These are phyloP conservation scores for Colletotrichum ledebouriae DNA, from an alignment of 2,329 filamentous ascomycete species.

Conservation along the genomic window DNA sequence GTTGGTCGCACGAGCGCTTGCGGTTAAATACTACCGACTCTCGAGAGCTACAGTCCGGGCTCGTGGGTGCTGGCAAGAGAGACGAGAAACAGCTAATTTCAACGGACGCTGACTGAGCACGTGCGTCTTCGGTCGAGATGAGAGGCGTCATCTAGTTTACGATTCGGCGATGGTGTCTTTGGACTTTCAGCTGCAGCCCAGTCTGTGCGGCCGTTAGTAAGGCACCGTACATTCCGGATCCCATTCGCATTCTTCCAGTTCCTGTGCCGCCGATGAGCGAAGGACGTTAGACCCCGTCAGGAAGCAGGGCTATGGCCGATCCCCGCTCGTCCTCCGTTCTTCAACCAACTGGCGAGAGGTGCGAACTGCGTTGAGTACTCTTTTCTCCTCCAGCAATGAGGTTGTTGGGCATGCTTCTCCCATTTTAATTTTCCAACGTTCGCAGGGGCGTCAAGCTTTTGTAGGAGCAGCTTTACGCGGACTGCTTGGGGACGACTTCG, in stretches of 20 bases:
- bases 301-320: conserved; percentile 11
- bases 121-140: conserved; percentile 4
- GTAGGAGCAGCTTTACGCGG: conserved; percentile 14
- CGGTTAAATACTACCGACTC: no score
- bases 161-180: neutral
- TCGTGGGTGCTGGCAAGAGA: neutral
- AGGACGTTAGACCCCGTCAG: neutral
- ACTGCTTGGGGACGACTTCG: conserved; percentile 2
- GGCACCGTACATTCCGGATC: no score
- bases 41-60: neutral
- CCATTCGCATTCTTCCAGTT: neutral
- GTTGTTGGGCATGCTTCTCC: neutral
- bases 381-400: conserved; percentile 10
- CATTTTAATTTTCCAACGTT: neutral
- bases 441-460: neutral
- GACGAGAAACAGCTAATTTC: neutral
- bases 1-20: no score
- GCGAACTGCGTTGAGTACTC: neutral
- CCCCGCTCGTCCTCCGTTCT: conserved; percentile 2
- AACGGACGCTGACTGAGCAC: neutral
- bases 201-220: neutral
- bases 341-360: neutral
- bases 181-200: neutral
- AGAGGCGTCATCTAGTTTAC: conserved; percentile 1
- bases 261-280: neutral